phyloP scores from a whole-genome alignment of 2,329 filamentous ascomycete species.

The Torrubiella hemipterigena region DNA sequence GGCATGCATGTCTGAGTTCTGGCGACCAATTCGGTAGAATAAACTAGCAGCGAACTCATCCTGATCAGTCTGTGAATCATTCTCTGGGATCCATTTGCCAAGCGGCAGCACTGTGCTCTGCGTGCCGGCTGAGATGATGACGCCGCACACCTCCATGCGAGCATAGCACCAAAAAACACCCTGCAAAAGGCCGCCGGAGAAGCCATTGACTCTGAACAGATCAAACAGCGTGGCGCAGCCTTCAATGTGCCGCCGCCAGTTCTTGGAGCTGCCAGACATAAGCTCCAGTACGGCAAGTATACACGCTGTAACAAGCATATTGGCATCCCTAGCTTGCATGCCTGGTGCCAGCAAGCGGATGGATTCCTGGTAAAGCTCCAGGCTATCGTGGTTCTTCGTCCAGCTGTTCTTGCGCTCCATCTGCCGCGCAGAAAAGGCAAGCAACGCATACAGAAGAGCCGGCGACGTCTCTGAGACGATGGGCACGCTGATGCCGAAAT shows the following conservation, averaged over 20 bases:
- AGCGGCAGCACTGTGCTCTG: constrained; percentile 36
- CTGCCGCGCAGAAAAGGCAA: constrained; percentile 40
- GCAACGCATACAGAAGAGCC: constrained; percentile 33
- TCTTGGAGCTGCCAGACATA: constrained; percentile 33
- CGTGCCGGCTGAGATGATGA: constrained; percentile 36
- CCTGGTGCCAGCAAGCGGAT: constrained; percentile 30
- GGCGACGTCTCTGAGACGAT: constrained; percentile 32
- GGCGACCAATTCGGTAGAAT: constrained; percentile 16
- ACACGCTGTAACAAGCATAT: constrained; percentile 32
- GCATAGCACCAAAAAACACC: constrained; percentile 48
- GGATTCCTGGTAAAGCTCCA: constrained; percentile 40
- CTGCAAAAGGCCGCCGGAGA: constrained; percentile 28
- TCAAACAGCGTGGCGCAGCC: constrained; percentile 42
- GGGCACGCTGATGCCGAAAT: constrained; percentile 39
- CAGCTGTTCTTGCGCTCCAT: constrained; percentile 37
- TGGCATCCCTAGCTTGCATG: constrained; percentile 28
- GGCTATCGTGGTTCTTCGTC: constrained; percentile 33
- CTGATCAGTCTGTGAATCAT: constrained; percentile 8
- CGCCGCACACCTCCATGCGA: constrained; percentile 43
- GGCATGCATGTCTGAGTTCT: constrained; percentile 34
- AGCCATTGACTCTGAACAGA: constrained; percentile 35
- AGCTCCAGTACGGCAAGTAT: constrained; percentile 35
- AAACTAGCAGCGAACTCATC: constrained; percentile 13
- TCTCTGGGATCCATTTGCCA: constrained; percentile 27
- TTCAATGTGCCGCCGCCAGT: constrained; percentile 43